These are phyloP conservation scores for Neurospora sp. DNA, from an alignment of 495 filamentous ascomycete species.

Conservation along the genomic window DNA sequence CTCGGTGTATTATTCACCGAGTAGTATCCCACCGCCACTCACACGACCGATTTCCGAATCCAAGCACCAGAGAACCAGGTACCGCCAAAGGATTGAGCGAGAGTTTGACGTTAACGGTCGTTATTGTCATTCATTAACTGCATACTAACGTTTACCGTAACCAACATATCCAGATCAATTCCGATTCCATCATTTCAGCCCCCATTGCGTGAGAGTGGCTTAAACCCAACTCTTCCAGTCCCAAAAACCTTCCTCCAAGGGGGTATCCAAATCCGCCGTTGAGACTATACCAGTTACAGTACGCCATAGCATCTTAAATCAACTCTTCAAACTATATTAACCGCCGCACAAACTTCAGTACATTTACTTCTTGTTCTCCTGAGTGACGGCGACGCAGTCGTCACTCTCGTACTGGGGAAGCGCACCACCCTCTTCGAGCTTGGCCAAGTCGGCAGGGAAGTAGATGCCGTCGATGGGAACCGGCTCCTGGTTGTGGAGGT, in stretches of 20 bases:
- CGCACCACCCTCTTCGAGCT: neutral
- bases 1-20: neutral
- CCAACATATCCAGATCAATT: neutral
- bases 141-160: neutral
- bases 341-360: neutral
- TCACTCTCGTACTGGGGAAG: conserved; percentile 1
- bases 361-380: neutral
- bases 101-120: neutral
- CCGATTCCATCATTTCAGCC: neutral
- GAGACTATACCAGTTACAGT: neutral
- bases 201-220: neutral
- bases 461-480: conserved; percentile 14
- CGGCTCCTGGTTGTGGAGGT: conserved; percentile 19
- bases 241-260: neutral
- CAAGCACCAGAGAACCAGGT: neutral
- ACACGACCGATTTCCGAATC: neutral
- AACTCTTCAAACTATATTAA: neutral
- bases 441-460: conserved; percentile 1
- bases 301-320: neutral
- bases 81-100: neutral
- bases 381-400: neutral
- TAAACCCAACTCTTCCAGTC: neutral
- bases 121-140: neutral
- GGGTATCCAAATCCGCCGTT: neutral
- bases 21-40: neutral